Evolutionary conservation across 768 basidiomycete species (phyloP).

Genomic region (Rhizopogon salebrosus): DNA sequence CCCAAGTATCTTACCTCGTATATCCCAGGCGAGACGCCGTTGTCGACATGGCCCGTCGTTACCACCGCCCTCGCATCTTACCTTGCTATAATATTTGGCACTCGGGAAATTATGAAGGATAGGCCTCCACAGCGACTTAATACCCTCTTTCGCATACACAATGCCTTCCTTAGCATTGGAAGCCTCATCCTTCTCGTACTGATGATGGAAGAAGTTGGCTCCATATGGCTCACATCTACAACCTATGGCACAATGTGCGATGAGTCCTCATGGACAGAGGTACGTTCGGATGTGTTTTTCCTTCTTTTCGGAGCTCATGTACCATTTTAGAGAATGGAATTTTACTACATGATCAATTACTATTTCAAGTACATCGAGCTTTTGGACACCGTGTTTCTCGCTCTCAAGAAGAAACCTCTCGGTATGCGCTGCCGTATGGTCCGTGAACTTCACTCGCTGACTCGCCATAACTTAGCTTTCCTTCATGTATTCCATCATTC

Average conservation of each 20-base stretch:
- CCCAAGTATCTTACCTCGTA: slow-evolving; percentile 38
- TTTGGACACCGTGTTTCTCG: slow-evolving; percentile 94
- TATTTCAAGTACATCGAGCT: slow-evolving; percentile 98
- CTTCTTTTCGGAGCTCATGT: background rate
- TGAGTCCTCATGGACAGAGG: slow-evolving; percentile 78
- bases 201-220: slow-evolving; percentile 89
- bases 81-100: slow-evolving; percentile 83
- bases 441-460: background rate
- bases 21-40: slow-evolving; percentile 51
- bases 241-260: slow-evolving; percentile 76
- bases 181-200: slow-evolving; percentile 81
- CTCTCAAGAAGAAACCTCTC: slow-evolving; percentile 96
- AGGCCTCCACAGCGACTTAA: slow-evolving; percentile 71
- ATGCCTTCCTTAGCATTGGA: slow-evolving; percentile 80
- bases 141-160: slow-evolving; percentile 84
- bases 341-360: slow-evolving; percentile 99
- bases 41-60: slow-evolving; percentile 64
- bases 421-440: slow-evolving; percentile 43
- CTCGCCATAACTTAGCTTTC: slow-evolving; percentile 57
- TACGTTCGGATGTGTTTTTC: slow-evolving; percentile 35
- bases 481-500: slow-evolving; percentile 99
- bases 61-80: slow-evolving; percentile 67
- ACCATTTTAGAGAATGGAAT: slow-evolving; percentile 68
- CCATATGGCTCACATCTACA: slow-evolving; percentile 68
- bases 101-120: slow-evolving; percentile 80